A percentile compares a stretch with the other conserved stretches of the same genome.
Evolutionary conservation across 306 rosid genomes (phyloP).

Genomic region (Potentilla sterilis): DNA sequence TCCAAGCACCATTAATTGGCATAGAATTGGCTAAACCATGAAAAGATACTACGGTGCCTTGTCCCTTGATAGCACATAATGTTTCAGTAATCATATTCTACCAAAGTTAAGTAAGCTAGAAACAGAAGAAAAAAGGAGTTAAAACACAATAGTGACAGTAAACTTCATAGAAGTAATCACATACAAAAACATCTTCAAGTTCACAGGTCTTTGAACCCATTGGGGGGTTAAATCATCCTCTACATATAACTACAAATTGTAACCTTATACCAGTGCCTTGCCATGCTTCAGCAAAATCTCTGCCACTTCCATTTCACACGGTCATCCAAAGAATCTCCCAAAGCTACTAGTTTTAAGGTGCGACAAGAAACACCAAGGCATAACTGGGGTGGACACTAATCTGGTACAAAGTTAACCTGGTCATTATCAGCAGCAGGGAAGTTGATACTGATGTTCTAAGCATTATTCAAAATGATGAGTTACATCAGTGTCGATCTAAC

Average conservation of each 20-base stretch:
- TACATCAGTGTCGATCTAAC: background rate
- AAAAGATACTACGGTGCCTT: background rate
- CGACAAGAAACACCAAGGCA: background rate
- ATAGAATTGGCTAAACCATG: background rate
- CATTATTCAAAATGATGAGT: background rate
- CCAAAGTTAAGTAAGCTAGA: background rate
- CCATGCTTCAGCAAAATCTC: too few relatives aligned
- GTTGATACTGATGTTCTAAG: background rate
- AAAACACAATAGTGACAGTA: background rate
- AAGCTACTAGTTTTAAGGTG: background rate
- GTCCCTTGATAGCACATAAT: background rate
- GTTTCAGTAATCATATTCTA: background rate
- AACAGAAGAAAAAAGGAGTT: background rate
- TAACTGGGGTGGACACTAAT: background rate
- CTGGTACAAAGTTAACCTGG: background rate
- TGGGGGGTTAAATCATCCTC: background rate
- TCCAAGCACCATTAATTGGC: background rate
- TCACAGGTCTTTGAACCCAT: background rate
- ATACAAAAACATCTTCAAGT: background rate
- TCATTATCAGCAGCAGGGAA: too few relatives aligned
- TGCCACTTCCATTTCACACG: too few relatives aligned
- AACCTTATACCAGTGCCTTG: too few relatives aligned
- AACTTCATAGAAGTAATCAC: background rate
- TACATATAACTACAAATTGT: too few relatives aligned
- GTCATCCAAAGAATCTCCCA: too few relatives aligned